A percentile compares a stretch with the other conserved stretches of the same genome.
Conservation (phyloP, 2,329 filamentous ascomycete species). For the Stemphylium beticola region DNA sequence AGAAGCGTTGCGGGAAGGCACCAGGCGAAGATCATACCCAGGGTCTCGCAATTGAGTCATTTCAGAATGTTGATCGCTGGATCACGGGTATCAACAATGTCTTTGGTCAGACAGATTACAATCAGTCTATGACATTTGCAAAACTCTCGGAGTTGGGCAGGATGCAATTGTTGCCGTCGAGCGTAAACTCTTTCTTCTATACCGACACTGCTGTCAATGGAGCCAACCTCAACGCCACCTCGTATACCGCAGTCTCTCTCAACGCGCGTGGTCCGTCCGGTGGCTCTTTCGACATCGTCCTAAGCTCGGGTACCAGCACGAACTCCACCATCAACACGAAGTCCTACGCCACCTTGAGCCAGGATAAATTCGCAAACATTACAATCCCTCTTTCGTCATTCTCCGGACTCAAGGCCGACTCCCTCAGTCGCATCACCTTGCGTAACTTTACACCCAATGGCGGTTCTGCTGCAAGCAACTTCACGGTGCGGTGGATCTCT, state of each 20-base stretch:
- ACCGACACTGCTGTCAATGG: slow-evolving; percentile 8
- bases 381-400: slow-evolving; percentile 12
- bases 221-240: slow-evolving; percentile 7
- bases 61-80: slow-evolving; percentile 14
- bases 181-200: slow-evolving; percentile 7
- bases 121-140: slow-evolving; percentile 13
- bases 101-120: slow-evolving; percentile 11
- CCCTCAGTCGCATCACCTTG: slow-evolving; percentile 9
- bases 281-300: slow-evolving; percentile 11
- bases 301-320: neutral
- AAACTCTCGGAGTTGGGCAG: slow-evolving; percentile 10
- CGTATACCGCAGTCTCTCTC: slow-evolving; percentile 9
- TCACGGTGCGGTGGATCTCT: slow-evolving; percentile 9
- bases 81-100: slow-evolving; percentile 17
- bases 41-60: slow-evolving; percentile 12
- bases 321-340: slow-evolving; percentile 7
- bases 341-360: slow-evolving; percentile 5
- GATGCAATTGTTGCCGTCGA: slow-evolving; percentile 12
- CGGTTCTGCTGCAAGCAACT: slow-evolving; percentile 8
- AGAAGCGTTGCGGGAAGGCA: slow-evolving; percentile 13
- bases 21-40: slow-evolving; percentile 13
- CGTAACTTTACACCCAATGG: slow-evolving; percentile 11
- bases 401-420: slow-evolving; percentile 2
- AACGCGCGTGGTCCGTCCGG: slow-evolving; percentile 10
- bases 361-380: slow-evolving; percentile 11